Base-by-base conservation (phyloP, 2,329 filamentous ascomycete genomes). In the Aspergillaceae sp. region DNA sequence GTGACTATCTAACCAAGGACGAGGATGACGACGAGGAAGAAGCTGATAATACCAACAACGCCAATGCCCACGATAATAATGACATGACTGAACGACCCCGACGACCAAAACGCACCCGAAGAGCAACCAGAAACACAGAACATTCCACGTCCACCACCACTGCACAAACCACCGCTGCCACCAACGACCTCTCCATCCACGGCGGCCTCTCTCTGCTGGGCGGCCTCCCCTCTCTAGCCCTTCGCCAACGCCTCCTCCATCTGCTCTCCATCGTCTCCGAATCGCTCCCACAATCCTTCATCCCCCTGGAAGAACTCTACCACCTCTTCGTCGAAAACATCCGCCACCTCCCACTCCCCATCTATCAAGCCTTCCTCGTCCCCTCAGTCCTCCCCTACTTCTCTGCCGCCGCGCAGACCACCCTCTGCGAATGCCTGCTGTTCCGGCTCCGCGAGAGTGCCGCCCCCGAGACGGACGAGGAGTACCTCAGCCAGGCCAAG, bases 391-490 rank as follows among this genome's bases (percentile, higher is more conserved):
- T 78, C 4, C 61, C 66, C 0, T 56, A 65, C 28, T 59, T 76
- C 44, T 58, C 54, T 5, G 45, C 54, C 9, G 56, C 62, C 28
- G 64, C 69, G 2, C 73, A 75, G 41, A 69, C 73, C 29, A 73
- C 73, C 2, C 71, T 85, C 29, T 71, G 68, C 49, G 77, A 80
- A 52, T 66, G 70, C 43, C 61, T 82, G 3, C 68, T 81, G 7
- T 68, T 66, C 26, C 69, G 71, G 4, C 66, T 80, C 44, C 66
- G 77, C 46, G 69, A 72, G 45, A 68, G 59, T 37, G 62, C 60
- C 19, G 68, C 66, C 9, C 68, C 66, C 1, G 50, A 46, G 11
- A 66, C 63, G 32, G 63, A 66, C 3, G 65, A 68, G 7, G 63
- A 69, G 28, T 67, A 63, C n/a, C 61, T 83, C 19, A 73, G 63